Evolutionary conservation across 805 yeast genomes (phyloP).

Genomic region (Candida michaelii): DNA sequence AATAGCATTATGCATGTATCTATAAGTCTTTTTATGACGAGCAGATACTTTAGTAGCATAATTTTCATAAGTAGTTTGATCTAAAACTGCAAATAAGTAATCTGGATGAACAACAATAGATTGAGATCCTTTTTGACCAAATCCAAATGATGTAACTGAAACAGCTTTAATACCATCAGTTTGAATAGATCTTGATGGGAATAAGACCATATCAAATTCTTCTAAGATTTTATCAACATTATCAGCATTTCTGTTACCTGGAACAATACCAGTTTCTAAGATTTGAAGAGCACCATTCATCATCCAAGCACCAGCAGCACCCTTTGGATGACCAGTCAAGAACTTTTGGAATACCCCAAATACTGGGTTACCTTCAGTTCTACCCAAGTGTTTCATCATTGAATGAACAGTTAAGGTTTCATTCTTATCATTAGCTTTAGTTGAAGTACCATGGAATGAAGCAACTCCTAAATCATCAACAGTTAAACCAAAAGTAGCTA

Average conservation of each 20-base stretch:
- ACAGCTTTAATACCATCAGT: slow-evolving; percentile 98
- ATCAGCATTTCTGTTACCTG: slow-evolving; percentile 99
- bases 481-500: slow-evolving; percentile 90
- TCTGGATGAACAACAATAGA: slow-evolving; percentile 91
- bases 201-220: slow-evolving; percentile 83
- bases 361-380: slow-evolving; percentile 97
- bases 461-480: slow-evolving; percentile 95
- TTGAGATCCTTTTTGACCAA: slow-evolving; percentile 99
- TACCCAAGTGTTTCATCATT: slow-evolving; percentile 94
- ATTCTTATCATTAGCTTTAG: slow-evolving; percentile 98
- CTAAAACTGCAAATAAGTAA: slow-evolving; percentile 83
- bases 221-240: slow-evolving; percentile 83
- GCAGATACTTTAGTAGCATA: slow-evolving; percentile 70
- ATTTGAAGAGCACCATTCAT: slow-evolving; percentile 96
- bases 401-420: slow-evolving; percentile 87
- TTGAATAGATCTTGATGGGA: slow-evolving; percentile 89
- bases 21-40: slow-evolving; percentile 87
- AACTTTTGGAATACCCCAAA: slow-evolving; percentile 98
- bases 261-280: slow-evolving; percentile 88
- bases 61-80: slow-evolving; percentile 64
- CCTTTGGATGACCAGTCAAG: slow-evolving; percentile 99
- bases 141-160: slow-evolving; percentile 95
- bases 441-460: slow-evolving; percentile 99
- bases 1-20: slow-evolving; percentile 94
- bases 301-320: slow-evolving; percentile 99